These are phyloP conservation scores for Herpetospermum pedunculosum DNA, from an alignment of 306 rosid genomes.

Conservation along the genomic window DNA sequence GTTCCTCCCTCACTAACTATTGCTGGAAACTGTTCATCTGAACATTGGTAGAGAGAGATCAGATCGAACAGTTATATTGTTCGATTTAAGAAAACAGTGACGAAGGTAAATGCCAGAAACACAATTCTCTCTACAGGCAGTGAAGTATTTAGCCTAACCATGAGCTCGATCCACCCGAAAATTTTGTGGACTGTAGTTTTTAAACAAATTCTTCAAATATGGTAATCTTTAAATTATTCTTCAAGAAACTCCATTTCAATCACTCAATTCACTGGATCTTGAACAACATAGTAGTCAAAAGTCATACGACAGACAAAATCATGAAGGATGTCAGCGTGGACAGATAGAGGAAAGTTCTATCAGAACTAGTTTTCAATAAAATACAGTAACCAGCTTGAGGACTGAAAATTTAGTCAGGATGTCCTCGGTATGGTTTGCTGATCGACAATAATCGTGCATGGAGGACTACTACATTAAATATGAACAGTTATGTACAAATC, in stretches of 20 bases:
- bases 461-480: constrained; percentile 13
- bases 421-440: neutral
- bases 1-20: neutral
- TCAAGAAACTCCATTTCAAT: neutral
- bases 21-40: neutral
- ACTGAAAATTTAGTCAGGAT: neutral
- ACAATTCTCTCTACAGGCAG: neutral
- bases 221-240: neutral
- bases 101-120: neutral
- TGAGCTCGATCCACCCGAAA: too few relatives aligned
- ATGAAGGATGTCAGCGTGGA: neutral
- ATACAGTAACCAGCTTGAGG: neutral
- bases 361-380: neutral
- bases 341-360: neutral
- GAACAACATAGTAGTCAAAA: neutral
- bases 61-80: neutral
- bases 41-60: neutral
- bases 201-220: neutral
- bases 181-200: neutral
- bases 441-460: neutral
- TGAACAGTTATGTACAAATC: constrained; percentile 32
- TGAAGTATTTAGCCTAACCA: neutral
- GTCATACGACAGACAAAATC: neutral
- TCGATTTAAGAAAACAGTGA: too few relatives aligned
- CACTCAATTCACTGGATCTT: neutral